Conservation (phyloP, 305 asterid species). For the Rubia occidens region DNA sequence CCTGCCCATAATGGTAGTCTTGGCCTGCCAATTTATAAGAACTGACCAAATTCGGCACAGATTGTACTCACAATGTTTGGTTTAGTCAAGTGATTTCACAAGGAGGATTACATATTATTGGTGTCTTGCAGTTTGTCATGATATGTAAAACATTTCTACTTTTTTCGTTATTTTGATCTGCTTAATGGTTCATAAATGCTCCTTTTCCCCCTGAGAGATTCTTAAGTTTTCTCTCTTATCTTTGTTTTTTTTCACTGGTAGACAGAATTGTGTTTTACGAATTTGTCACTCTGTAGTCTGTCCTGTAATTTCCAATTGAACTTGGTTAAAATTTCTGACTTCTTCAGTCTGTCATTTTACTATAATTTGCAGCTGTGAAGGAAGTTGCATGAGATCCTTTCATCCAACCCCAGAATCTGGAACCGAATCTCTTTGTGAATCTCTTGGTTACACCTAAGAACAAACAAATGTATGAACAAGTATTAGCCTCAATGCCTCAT, state of each 20-base stretch:
- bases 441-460: slow-evolving; percentile 46
- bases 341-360: slow-evolving; percentile 1
- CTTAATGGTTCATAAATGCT: neutral
- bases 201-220: neutral
- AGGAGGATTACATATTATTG: neutral
- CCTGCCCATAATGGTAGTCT: neutral
- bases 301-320: slow-evolving; percentile 8
- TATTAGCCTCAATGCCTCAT: slow-evolving; percentile 7
- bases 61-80: neutral
- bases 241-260: neutral
- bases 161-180: neutral
- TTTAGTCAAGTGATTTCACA: neutral
- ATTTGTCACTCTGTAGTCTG: neutral
- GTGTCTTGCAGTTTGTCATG: neutral
- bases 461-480: slow-evolving; percentile 37
- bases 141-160: neutral
- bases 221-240: neutral
- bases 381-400: slow-evolving; percentile 75
- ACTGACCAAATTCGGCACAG: neutral
- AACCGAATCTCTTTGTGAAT: slow-evolving; percentile 41
- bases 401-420: slow-evolving; percentile 64
- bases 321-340: slow-evolving; percentile 7
- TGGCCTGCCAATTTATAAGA: neutral
- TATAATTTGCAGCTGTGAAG: slow-evolving; percentile 54
- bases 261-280: neutral